A percentile compares a stretch with the other conserved stretches of the same genome.
phyloP scores from a whole-genome alignment of 208 protist species.

The Tritrichomonas foetus region DNA sequence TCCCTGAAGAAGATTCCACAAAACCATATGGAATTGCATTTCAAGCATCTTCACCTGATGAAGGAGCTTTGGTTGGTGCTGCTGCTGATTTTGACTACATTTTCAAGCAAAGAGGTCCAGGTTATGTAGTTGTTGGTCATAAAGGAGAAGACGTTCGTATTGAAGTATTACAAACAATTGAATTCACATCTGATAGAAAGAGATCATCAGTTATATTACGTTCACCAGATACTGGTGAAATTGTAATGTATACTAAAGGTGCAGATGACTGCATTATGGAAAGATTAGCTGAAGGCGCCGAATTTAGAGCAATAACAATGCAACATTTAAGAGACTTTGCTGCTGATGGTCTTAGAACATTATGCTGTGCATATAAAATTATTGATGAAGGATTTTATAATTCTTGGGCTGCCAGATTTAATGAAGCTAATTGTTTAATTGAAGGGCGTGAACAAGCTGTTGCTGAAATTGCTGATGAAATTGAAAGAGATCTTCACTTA shows the following conservation, averaged over 20 bases:
- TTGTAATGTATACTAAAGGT: conserved; percentile 1
- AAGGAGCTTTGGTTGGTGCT: conserved; percentile 43
- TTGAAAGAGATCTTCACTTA: conserved; percentile 44
- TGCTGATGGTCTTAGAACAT: conserved; percentile 41
- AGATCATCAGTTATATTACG: conserved; percentile 95
- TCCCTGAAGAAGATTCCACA: background rate
- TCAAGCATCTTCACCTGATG: conserved; percentile 51
- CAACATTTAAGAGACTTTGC: conserved; percentile 22
- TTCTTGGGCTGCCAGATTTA: background rate
- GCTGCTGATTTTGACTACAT: conserved; percentile 33
- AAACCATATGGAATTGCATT: conserved; percentile 29
- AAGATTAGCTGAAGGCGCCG: background rate
- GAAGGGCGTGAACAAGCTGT: conserved; percentile 20
- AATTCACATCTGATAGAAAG: conserved; percentile 93
- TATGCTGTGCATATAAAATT: background rate
- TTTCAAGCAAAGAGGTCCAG: background rate
- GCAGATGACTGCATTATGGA: conserved; percentile 40
- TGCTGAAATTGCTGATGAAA: conserved; percentile 28
- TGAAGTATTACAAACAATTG: conserved; percentile 68
- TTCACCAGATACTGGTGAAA: conserved; percentile 40
- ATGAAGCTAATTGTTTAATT: background rate
- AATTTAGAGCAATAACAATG: background rate
- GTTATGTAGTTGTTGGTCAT: background rate
- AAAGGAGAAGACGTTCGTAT: background rate
- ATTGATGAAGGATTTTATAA: background rate